Base-by-base conservation (phyloP, 2,329 filamentous ascomycete species). In the Pseudopithomyces chartarum region DNA sequence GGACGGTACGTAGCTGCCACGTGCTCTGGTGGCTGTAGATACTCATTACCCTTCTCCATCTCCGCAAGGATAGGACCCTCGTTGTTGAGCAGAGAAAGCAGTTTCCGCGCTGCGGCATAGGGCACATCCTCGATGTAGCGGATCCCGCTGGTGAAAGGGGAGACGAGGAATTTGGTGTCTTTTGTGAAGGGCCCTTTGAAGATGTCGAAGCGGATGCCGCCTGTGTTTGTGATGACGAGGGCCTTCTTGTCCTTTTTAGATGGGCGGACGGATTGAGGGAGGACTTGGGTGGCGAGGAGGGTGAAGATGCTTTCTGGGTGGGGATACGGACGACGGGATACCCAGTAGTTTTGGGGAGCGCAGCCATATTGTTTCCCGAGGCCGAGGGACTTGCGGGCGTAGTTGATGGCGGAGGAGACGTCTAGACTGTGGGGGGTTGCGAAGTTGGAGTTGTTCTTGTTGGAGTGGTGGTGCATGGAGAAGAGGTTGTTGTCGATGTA, bases 401-500 rank as follows among this genome's bases (percentile, higher is more conserved):
- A 73, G 6, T 85, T 71, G 59, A 98, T 97, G 69, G 86, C 82
- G 19, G 80, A 75, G 43, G 87, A 91, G 12, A 92, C 89, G 53
- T 90, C 88, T 50, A 81, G 83, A 17, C 94, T 94, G 45, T 88
- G 83, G 13, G 87, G 80, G 0, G 94, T 97, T 1, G 86, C 83
- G 70, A 98, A 98, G 0, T 86, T 89, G 0, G 85, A 81, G 15
- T 84, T 81, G 64, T 94, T 87, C 29, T 90, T 85, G 0, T 85
- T 85, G 2, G 90, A 91, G 73, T 98, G 94, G 67, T 95, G 85
- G 66, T 93, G 84, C 57, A 96, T 83, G 1, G 92, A 95, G 59
- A 87, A 90, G 0, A 97, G 81, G 65, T 98, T 98, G 78, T 93
- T 97, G 77, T 98, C 94, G 58, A 98, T 94, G 76, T 97, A 98